Conservation (phyloP, 495 filamentous ascomycete species). For the Podospora tetraspora region DNA sequence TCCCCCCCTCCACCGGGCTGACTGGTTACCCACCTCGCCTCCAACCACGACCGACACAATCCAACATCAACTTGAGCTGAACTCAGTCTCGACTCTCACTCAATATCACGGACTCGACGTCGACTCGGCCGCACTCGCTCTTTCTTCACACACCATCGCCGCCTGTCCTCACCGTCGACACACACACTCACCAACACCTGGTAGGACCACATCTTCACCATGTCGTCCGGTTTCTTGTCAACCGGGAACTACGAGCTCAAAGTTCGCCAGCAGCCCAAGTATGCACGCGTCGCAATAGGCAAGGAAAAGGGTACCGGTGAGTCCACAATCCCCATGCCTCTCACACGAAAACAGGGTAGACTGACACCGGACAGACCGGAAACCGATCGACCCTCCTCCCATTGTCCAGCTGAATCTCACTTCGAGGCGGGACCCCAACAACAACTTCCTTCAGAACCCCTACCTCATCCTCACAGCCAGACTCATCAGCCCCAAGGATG, state of each 20-base stretch:
- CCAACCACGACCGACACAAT: not conserved
- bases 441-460: constrained; percentile 64
- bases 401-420: constrained; percentile 78
- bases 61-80: constrained; percentile 3
- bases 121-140: not conserved
- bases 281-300: constrained; percentile 63
- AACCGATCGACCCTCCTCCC: constrained; percentile 91
- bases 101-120: not conserved
- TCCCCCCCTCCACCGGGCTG: constrained; percentile 4
- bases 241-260: constrained; percentile 39
- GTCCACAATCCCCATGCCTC: constrained; percentile 5
- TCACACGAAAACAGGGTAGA: not conserved
- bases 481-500: constrained; percentile 48
- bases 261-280: constrained; percentile 62
- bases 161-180: not conserved
- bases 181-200: not conserved
- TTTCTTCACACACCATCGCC: not conserved
- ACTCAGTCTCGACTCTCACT: constrained; percentile 2
- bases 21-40: constrained; percentile 7
- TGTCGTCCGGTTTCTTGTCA: not conserved
- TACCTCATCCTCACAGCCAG: constrained; percentile 63
- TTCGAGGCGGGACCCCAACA: constrained; percentile 63
- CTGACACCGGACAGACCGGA: constrained; percentile 60
- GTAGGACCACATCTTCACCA: not conserved
- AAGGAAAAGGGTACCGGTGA: constrained; percentile 59